These are phyloP conservation scores for Dissoconium aciculare DNA, from an alignment of 2,329 filamentous ascomycete species.

Conservation along the genomic window DNA sequence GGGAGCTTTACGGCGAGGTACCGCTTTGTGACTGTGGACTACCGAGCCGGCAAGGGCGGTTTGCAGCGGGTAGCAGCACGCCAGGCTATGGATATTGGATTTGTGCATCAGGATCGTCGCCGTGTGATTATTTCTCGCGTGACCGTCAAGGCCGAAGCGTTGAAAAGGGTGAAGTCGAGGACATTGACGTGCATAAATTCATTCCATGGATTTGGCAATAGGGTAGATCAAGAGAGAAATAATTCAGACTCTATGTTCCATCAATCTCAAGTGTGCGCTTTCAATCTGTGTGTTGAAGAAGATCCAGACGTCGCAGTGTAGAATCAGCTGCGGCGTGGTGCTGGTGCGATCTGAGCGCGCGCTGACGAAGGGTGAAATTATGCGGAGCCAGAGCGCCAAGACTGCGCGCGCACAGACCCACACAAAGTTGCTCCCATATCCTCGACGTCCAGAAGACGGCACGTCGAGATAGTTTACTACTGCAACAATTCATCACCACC, in stretches of 20 bases:
- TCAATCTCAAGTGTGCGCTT: too few relatives aligned
- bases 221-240: too few relatives aligned
- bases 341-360: too few relatives aligned
- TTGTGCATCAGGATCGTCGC: constrained; percentile 9
- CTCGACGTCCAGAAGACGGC: too few relatives aligned
- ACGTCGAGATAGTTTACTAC: too few relatives aligned
- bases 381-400: too few relatives aligned
- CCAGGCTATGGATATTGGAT: constrained; percentile 12
- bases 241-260: too few relatives aligned
- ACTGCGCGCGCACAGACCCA: constrained; percentile 4
- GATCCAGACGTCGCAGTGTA: too few relatives aligned
- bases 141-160: constrained; percentile 11
- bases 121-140: constrained; percentile 11
- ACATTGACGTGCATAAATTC: constrained; percentile 10
- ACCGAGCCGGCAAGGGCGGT: constrained; percentile 6
- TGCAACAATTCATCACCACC: background rate
- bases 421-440: too few relatives aligned
- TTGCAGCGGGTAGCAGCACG: constrained; percentile 3
- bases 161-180: constrained; percentile 9
- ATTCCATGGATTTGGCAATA: constrained; percentile 12
- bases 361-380: too few relatives aligned
- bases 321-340: too few relatives aligned
- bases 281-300: too few relatives aligned
- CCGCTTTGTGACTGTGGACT: constrained; percentile 12
- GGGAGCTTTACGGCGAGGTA: constrained; percentile 9